Evolutionary conservation across 345 rosid genomes (phyloP).

Genomic region (Syzygium aromaticum): DNA sequence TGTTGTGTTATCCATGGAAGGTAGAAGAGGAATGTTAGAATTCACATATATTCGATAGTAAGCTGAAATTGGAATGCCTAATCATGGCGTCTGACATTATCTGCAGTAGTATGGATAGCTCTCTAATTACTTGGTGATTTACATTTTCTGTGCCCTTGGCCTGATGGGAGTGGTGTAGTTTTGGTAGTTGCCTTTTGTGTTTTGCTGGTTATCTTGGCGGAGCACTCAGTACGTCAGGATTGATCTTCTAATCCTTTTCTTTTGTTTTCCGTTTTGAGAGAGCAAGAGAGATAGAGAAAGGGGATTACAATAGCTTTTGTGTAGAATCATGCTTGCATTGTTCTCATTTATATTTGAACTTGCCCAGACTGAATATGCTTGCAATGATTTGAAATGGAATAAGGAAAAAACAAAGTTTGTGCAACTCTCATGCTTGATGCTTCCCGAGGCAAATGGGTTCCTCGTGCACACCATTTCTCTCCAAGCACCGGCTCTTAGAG

Average conservation of each 20-base stretch:
- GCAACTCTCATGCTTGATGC: neutral
- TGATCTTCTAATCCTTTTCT: neutral
- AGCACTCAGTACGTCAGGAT: neutral
- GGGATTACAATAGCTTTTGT: neutral
- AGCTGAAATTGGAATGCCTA: neutral
- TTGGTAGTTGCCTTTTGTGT: neutral
- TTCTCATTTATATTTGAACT: neutral
- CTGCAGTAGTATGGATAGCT: neutral
- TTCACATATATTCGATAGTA: neutral
- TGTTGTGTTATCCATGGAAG: neutral
- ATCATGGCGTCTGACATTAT: neutral
- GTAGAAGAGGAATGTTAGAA: neutral
- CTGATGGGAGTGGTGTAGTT: neutral
- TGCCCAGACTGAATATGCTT: neutral
- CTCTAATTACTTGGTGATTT: neutral
- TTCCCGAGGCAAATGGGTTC: neutral
- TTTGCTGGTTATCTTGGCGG: neutral
- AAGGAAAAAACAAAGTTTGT: neutral
- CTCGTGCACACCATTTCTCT: neutral
- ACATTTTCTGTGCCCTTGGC: neutral
- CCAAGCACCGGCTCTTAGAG: neutral
- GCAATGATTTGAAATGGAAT: neutral
- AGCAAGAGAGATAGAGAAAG: neutral
- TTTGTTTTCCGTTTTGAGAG: too few relatives aligned
- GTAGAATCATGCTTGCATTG: neutral